Evolutionary conservation across 148 eudicot genomes (phyloP).

Genomic region (Vaccinium macrocarpon): DNA sequence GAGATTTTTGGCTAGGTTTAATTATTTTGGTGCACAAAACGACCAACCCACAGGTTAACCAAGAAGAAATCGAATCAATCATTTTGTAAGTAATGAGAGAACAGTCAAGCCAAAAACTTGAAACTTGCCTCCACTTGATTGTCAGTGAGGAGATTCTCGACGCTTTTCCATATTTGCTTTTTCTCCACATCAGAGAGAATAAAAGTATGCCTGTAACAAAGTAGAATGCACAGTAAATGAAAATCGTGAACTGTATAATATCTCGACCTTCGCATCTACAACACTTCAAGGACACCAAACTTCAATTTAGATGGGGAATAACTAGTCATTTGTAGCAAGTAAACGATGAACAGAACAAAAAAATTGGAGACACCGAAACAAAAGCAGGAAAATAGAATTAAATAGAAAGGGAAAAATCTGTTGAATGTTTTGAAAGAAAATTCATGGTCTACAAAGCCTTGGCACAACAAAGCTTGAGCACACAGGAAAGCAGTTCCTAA

Average conservation of each 20-base stretch:
- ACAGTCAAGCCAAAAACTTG: slow-evolving; percentile 29
- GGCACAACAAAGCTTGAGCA: neutral
- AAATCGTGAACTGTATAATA: neutral
- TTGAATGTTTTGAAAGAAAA: neutral
- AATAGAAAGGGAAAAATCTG: neutral
- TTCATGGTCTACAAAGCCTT: neutral
- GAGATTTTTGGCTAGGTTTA: neutral
- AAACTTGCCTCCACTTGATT: slow-evolving; percentile 89
- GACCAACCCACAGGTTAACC: neutral
- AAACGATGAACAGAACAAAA: neutral
- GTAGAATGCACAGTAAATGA: slow-evolving; percentile 12
- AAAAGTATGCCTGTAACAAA: slow-evolving; percentile 68
- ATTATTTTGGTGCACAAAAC: neutral
- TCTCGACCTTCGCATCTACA: neutral
- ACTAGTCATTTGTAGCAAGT: neutral
- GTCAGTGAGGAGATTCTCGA: slow-evolving; percentile 77
- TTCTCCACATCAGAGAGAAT: slow-evolving; percentile 63
- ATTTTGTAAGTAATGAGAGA: neutral
- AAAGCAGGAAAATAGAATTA: neutral
- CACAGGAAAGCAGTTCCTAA: neutral
- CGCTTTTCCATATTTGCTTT: slow-evolving; percentile 76
- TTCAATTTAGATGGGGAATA: neutral
- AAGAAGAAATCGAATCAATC: neutral
- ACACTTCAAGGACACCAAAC: neutral
- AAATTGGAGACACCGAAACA: neutral